These are phyloP conservation scores for Colletotrichum sp. DNA, from an alignment of 2,329 filamentous ascomycete species.

Conservation along the genomic window DNA sequence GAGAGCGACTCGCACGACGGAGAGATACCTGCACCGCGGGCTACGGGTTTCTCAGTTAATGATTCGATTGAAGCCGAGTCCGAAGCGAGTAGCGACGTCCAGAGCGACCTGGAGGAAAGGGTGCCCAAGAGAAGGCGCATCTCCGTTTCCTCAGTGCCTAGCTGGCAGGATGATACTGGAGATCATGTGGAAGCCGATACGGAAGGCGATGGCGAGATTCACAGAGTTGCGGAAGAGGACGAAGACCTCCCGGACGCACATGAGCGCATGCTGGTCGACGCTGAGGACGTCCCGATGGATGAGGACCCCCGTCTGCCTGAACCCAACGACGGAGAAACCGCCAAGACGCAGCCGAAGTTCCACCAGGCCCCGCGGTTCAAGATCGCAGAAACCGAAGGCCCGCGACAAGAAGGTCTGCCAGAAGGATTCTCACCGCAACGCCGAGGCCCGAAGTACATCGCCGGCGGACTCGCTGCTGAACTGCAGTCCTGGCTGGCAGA, in stretches of 20 bases:
- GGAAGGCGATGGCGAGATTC: neutral
- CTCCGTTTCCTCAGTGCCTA: slow-evolving; percentile 21
- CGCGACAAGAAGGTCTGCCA: slow-evolving; percentile 25
- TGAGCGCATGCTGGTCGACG: neutral
- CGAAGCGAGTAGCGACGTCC: neutral
- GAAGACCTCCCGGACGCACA: neutral
- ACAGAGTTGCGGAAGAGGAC: neutral
- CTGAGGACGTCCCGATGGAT: slow-evolving; percentile 7
- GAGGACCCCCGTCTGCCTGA: slow-evolving; percentile 5
- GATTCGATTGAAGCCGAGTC: slow-evolving; percentile 26
- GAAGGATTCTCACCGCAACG: slow-evolving; percentile 40
- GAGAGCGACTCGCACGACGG: slow-evolving; percentile 23
- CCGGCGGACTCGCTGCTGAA: slow-evolving; percentile 41
- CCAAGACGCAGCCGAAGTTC: slow-evolving; percentile 40
- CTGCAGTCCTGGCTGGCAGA: slow-evolving; percentile 47
- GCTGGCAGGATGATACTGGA: neutral
- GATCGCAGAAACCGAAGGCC: slow-evolving; percentile 25
- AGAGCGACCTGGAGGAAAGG: slow-evolving; percentile 1
- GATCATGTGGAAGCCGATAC: neutral
- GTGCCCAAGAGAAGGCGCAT: slow-evolving; percentile 20
- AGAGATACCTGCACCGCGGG: slow-evolving; percentile 6
- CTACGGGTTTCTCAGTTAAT: neutral
- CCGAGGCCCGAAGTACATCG: slow-evolving; percentile 35
- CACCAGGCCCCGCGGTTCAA: slow-evolving; percentile 45
- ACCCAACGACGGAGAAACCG: neutral